A percentile compares a stretch with the other conserved stretches of the same genome.
phyloP scores from a whole-genome alignment of 257 asterid genomes.

The Solanum pimpinellifolium region DNA sequence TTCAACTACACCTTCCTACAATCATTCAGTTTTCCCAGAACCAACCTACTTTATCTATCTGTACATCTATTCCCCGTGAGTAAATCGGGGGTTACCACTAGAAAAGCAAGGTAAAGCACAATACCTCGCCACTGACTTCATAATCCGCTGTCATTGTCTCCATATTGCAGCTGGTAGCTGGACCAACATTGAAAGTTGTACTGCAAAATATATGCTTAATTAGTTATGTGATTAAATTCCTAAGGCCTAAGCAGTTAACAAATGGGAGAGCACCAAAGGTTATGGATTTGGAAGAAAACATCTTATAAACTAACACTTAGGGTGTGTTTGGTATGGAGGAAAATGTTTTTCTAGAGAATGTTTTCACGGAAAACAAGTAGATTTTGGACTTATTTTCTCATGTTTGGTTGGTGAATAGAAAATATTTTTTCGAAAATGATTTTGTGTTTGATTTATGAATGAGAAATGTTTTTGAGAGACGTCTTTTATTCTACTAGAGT shows the following conservation, averaged over 20 bases:
- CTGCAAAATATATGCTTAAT: constrained; percentile 42
- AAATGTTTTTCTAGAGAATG: no score
- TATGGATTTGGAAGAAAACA: neutral
- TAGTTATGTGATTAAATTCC: neutral
- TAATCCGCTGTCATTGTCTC: constrained; percentile 35
- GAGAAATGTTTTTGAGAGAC: no score
- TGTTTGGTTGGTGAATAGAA: no score
- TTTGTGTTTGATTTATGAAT: no score
- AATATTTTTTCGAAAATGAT: no score
- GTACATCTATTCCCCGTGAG: neutral
- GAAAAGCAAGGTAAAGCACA: neutral
- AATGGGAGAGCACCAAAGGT: neutral
- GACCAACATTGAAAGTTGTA: constrained; percentile 58
- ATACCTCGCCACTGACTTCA: constrained; percentile 93
- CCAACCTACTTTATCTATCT: neutral
- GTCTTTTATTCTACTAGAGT: no score
- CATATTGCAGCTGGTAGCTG: constrained; percentile 38
- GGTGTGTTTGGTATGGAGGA: no score
- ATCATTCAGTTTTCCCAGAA: neutral
- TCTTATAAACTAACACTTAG: neutral
- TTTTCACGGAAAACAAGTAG: no score
- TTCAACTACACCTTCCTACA: neutral
- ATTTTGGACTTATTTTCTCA: no score
- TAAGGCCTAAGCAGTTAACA: neutral
- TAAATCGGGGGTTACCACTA: neutral